Conservation (phyloP, 2,329 filamentous ascomycete genomes). For the Fusarium sp. region DNA sequence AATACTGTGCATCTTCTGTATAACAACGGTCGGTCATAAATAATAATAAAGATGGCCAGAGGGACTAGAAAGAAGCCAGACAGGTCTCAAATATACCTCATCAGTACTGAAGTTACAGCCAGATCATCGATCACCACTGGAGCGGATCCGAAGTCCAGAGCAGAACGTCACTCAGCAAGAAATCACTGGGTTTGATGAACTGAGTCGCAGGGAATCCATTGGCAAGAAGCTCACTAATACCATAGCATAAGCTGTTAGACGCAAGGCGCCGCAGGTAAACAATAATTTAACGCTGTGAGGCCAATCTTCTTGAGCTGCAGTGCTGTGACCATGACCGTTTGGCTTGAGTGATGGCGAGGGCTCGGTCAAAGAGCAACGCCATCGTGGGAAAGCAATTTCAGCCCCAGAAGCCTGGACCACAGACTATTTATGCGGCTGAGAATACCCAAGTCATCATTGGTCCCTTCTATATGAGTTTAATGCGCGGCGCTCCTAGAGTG, state of each 20-base stretch:
- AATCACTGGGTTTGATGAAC: not conserved
- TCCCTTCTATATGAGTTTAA: too few species aligned
- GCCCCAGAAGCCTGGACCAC: not conserved
- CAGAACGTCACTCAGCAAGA: too few species aligned
- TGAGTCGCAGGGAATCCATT: not conserved
- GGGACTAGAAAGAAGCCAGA: not conserved
- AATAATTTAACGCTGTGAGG: not conserved
- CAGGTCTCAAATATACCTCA: rapidly evolving
- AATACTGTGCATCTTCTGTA: not conserved
- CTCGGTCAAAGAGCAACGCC: not conserved
- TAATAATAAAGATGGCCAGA: not conserved
- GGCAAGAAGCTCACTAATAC: not conserved
- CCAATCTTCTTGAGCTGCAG: not conserved
- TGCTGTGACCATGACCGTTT: not conserved
- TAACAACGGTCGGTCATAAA: not conserved
- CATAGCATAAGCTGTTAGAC: too few species aligned
- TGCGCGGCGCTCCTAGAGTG: not conserved
- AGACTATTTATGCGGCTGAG: not conserved
- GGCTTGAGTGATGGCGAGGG: not conserved
- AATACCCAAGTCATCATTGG: not conserved
- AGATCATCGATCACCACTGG: rapidly evolving
- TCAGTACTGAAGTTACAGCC: rapidly evolving
- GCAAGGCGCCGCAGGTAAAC: not conserved
- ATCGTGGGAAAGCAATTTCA: not conserved
- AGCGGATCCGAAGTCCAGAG: not conserved